A percentile compares a stretch with the other conserved stretches of the same genome.
These are phyloP conservation scores for Phaeosphaeriaceae sp. DNA, from an alignment of 2,329 filamentous ascomycete genomes.

Conservation along the genomic window DNA sequence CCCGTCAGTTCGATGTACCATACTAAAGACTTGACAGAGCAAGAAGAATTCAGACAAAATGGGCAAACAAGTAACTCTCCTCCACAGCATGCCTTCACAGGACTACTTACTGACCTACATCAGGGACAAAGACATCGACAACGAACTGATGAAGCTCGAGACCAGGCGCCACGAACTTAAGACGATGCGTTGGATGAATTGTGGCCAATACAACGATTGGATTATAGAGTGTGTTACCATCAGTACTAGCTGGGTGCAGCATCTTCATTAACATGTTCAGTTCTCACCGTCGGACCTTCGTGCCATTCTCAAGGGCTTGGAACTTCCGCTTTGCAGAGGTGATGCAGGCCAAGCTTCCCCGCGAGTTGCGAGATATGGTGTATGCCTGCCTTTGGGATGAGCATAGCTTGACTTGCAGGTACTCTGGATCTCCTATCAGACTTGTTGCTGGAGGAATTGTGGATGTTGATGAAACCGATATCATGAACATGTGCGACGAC, in stretches of 20 bases:
- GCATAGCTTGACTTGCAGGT: neutral
- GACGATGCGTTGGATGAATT: neutral
- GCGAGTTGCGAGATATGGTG: neutral
- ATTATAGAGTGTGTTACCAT: neutral
- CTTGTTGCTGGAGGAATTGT: neutral
- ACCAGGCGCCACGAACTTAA: neutral
- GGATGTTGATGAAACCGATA: neutral
- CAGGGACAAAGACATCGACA: neutral
- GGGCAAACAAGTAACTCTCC: neutral
- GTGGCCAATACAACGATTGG: neutral
- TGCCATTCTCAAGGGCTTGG: neutral
- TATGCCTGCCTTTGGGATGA: neutral
- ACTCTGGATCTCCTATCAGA: neutral
- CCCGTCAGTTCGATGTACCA: too few relatives aligned
- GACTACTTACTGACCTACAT: neutral
- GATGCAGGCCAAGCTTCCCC: neutral
- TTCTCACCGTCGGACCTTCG: neutral
- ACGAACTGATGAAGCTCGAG: neutral
- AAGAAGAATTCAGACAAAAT: too few relatives aligned
- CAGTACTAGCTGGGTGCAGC: neutral
- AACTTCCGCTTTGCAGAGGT: neutral
- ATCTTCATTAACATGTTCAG: neutral
- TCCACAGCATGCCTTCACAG: neutral
- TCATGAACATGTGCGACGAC: neutral
- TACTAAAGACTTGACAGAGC: too few relatives aligned